Percentiles rank a stretch among this genome's conserved stretches.
These are phyloP conservation scores for Colletotrichum musicola DNA, from an alignment of 2,329 filamentous ascomycete genomes.

Conservation along the genomic window DNA sequence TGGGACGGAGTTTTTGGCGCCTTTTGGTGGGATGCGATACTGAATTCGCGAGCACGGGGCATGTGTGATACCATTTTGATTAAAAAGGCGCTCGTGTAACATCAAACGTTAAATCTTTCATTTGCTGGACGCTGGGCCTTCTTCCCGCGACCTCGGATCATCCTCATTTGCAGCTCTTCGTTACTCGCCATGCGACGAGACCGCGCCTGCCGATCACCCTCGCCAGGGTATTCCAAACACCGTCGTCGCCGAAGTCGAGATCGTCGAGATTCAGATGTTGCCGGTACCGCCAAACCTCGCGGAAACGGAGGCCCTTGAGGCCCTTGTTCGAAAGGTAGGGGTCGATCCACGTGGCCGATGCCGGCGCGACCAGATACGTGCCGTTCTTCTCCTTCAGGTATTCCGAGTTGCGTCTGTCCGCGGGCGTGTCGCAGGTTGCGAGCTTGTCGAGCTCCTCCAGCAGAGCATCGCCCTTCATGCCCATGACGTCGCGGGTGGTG, in stretches of 20 bases:
- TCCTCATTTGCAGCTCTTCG: conserved; percentile 65
- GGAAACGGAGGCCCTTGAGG: conserved; percentile 71
- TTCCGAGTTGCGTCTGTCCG: conserved; percentile 66
- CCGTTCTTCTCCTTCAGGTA: conserved; percentile 72
- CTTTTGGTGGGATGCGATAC: conserved; percentile 7
- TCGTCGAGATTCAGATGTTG: conserved; percentile 84
- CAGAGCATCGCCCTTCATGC: conserved; percentile 72
- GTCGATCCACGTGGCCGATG: conserved; percentile 78
- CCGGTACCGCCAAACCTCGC: conserved; percentile 76
- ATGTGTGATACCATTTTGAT: conserved; percentile 31
- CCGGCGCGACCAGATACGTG: conserved; percentile 79
- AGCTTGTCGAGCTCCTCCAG: conserved; percentile 69
- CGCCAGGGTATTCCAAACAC: conserved; percentile 77
- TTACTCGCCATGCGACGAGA: conserved; percentile 73
- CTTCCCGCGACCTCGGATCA: neutral
- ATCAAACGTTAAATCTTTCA: conserved; percentile 32
- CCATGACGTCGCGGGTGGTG: conserved; percentile 80
- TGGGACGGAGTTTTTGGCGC: neutral
- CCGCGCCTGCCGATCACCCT: conserved; percentile 76
- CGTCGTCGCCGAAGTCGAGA: conserved; percentile 82
- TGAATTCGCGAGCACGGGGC: neutral
- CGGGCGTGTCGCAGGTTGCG: conserved; percentile 73
- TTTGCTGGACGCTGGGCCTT: conserved; percentile 22
- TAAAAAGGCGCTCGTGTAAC: conserved; percentile 1
- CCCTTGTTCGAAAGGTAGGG: conserved; percentile 71